phyloP scores from a whole-genome alignment of 768 basidiomycete genomes.

The Boletus rubescentipes region DNA sequence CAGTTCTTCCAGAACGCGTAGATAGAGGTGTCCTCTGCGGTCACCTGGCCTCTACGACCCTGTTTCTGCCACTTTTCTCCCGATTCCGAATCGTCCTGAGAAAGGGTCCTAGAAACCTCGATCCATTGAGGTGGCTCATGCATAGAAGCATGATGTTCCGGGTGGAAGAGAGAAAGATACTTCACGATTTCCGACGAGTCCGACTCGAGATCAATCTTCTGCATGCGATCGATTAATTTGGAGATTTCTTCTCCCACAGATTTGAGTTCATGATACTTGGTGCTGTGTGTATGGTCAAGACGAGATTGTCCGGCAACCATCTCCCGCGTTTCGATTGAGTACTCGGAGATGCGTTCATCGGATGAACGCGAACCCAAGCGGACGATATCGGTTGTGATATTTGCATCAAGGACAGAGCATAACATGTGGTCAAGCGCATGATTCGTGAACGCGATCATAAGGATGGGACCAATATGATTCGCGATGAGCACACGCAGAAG shows the following conservation, averaged over 20 bases:
- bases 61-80: constrained; percentile 36
- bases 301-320: constrained; percentile 40
- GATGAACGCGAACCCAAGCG: constrained; percentile 66
- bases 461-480: constrained; percentile 52
- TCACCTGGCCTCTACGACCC: constrained; percentile 26
- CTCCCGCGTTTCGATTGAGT: constrained; percentile 61
- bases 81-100: constrained; percentile 13
- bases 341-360: constrained; percentile 60
- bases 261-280: constrained; percentile 43
- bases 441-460: constrained; percentile 69
- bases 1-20: constrained; percentile 55
- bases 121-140: constrained; percentile 51
- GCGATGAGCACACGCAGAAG: constrained; percentile 63
- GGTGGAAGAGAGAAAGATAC: constrained; percentile 45
- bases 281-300: constrained; percentile 35
- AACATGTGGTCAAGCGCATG: constrained; percentile 79
- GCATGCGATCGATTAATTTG: constrained; percentile 44
- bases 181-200: constrained; percentile 38
- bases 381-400: constrained; percentile 62
- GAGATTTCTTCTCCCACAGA: constrained; percentile 45
- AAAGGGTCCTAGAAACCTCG: constrained; percentile 16
- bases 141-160: constrained; percentile 48
- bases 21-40: constrained; percentile 27
- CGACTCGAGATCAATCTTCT: constrained; percentile 33
- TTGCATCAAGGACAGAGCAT: constrained; percentile 58